Conservation (phyloP, 192 early-diverging fungal species). For the Podila epicladia region DNA sequence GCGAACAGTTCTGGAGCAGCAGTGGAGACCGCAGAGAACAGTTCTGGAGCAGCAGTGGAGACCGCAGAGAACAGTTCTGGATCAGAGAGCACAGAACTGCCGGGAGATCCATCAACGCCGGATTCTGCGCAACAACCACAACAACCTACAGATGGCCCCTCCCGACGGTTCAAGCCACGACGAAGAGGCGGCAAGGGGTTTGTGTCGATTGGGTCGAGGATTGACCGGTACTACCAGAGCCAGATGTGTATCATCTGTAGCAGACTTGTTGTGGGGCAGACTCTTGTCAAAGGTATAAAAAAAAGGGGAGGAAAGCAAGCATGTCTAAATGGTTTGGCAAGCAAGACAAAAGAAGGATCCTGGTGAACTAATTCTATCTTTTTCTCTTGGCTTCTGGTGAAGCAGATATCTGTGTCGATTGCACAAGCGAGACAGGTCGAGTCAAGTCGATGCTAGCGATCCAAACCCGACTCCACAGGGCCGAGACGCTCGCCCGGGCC, state of each 20-base stretch:
- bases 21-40: too few relatives aligned
- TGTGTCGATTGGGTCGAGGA: slow-evolving; percentile 50
- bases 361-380: neutral
- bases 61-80: too few relatives aligned
- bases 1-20: too few relatives aligned
- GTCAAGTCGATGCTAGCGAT: slow-evolving; percentile 9
- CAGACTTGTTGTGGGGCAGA: slow-evolving; percentile 45
- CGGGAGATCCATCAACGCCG: too few relatives aligned
- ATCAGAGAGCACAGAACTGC: too few relatives aligned
- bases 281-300: neutral
- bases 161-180: slow-evolving; percentile 25
- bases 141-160: neutral
- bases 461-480: slow-evolving; percentile 21
- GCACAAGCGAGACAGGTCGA: slow-evolving; percentile 13
- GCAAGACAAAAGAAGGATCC: neutral
- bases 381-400: neutral
- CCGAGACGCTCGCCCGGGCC: slow-evolving; percentile 23
- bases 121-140: neutral
- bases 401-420: slow-evolving; percentile 14
- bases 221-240: slow-evolving; percentile 79
- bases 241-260: slow-evolving; percentile 71
- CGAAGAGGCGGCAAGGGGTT: slow-evolving; percentile 28
- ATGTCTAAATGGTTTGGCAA: too few relatives aligned
- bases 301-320: neutral
- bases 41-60: too few relatives aligned